Evolutionary conservation across 306 rosid species (phyloP), one percentile per base, ranked within the genome.

Genomic region (Lathyrus sativus): DNA sequence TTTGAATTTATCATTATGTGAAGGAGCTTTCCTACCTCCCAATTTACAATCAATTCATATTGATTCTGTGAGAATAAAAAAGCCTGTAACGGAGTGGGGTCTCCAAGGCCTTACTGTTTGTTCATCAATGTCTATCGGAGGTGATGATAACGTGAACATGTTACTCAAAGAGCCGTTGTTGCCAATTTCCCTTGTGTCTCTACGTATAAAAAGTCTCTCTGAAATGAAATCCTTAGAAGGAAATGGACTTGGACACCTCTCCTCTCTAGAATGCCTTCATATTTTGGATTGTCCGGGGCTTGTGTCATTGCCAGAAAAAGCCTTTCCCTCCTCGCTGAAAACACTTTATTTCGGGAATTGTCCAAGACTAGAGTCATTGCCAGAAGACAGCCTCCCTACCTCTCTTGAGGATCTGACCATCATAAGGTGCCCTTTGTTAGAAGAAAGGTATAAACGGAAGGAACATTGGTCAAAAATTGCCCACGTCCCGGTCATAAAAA

Each of bases 191-290:
- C 39, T 68, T 2, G 10, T 68, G 24, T 0, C 1, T 19, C 15
- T 53, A 1, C 0, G 0, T 0, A 19, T 68, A 3, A 0, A 0
- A 1, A 0, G 9, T 68, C 15, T 67, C 33, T 37, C 29, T 22
- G 3, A 39, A 24, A 10, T 26, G 62, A 68, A 22, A 41, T 41
- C 6, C 54, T 38, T 55, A 9, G 11, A 39, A 7, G 64, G 41
- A 55, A 41, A 24, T 13, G 53, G 54, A 6, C 54, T 54, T 68
- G 53, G n/a, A 54, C 73, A 39, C 4, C 64, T 68, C 14, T 38
- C 53, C 7, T 54, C 54, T 54, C 15, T 68, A 0, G 29, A 24
- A 54, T 0, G 0, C 1, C 26, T 59, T 59, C 0, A 0, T 0
- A 8, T 59, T 14, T 0, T 0, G 0, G 0, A 0, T 2, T 59